Percentiles rank a stretch among this genome's conserved stretches.
Evolutionary conservation across 139 green algal species (phyloP).

Genomic region (Coelastrella sp.): DNA sequence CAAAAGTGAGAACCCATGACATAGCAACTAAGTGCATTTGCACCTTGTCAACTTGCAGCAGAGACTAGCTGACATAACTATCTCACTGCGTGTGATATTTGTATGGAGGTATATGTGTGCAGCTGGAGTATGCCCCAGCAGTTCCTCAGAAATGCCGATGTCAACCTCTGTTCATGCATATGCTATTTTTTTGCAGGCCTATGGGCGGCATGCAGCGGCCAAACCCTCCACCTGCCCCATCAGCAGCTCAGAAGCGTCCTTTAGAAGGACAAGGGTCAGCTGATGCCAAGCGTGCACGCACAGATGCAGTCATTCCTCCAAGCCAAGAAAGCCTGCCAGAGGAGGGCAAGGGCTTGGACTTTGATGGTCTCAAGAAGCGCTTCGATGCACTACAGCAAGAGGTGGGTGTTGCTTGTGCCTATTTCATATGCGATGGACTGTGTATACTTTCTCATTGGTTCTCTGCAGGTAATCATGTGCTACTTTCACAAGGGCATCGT

Average conservation of each 20-base stretch:
- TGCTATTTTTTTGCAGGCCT: background rate
- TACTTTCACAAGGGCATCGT: too few relatives aligned
- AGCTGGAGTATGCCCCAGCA: too few relatives aligned
- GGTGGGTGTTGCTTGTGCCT: slow-evolving; percentile 32
- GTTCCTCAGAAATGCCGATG: too few relatives aligned
- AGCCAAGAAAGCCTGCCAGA: slow-evolving; percentile 25
- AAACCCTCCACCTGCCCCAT: background rate
- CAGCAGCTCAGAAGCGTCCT: slow-evolving; percentile 22
- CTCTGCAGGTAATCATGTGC: too few relatives aligned
- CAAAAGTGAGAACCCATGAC: too few relatives aligned
- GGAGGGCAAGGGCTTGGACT: slow-evolving; percentile 18
- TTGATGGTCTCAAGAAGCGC: slow-evolving; percentile 26
- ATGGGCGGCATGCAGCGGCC: background rate
- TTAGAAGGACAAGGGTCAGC: background rate
- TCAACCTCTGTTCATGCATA: background rate
- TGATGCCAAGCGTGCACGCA: background rate
- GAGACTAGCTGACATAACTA: background rate
- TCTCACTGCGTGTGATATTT: too few relatives aligned
- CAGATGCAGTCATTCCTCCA: slow-evolving; percentile 13
- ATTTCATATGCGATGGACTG: too few relatives aligned
- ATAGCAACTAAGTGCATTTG: too few relatives aligned
- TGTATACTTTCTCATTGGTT: too few relatives aligned
- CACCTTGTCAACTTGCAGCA: too few relatives aligned
- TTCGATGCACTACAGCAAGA: slow-evolving; percentile 45
- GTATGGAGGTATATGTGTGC: too few relatives aligned